phyloP scores from a whole-genome alignment of 768 basidiomycete genomes.

The Leucosporidium scottii region DNA sequence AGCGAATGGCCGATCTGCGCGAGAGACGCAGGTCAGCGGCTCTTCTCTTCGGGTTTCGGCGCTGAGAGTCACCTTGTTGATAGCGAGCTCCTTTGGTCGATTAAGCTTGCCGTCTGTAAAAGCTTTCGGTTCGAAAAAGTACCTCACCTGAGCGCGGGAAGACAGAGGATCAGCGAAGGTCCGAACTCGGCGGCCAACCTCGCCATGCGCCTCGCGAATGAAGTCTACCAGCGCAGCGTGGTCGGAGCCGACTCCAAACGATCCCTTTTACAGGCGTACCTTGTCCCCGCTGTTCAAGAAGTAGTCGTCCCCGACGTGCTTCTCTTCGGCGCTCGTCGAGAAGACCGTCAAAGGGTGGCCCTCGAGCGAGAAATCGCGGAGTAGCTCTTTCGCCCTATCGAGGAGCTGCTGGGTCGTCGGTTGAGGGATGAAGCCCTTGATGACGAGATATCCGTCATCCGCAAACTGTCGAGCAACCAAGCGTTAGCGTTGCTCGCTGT shows the following conservation, averaged over 20 bases:
- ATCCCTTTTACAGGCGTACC: constrained; percentile 81
- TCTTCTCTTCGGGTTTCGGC: not conserved
- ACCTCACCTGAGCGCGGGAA: constrained; percentile 54
- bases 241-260: too few relatives aligned
- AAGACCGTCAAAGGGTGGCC: constrained; percentile 90
- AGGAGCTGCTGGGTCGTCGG: constrained; percentile 59
- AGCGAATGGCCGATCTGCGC: constrained; percentile 51
- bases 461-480: constrained; percentile 18
- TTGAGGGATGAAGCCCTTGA: constrained; percentile 63
- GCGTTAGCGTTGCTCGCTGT: not conserved
- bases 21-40: not conserved
- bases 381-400: constrained; percentile 61
- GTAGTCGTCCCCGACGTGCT: constrained; percentile 71
- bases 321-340: constrained; percentile 54
- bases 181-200: constrained; percentile 84
- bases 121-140: constrained; percentile 87
- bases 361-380: constrained; percentile 57
- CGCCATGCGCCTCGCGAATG: too few relatives aligned
- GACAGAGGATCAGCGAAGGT: not conserved
- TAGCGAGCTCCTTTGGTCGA: constrained; percentile 54
- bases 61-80: constrained; percentile 77
- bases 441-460: constrained; percentile 41
- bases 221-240: too few relatives aligned
- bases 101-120: constrained; percentile 65
- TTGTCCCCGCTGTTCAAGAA: constrained; percentile 89